These are phyloP conservation scores for Histomonas meleagridis DNA, from an alignment of 208 protist genomes.

Conservation along the genomic window DNA sequence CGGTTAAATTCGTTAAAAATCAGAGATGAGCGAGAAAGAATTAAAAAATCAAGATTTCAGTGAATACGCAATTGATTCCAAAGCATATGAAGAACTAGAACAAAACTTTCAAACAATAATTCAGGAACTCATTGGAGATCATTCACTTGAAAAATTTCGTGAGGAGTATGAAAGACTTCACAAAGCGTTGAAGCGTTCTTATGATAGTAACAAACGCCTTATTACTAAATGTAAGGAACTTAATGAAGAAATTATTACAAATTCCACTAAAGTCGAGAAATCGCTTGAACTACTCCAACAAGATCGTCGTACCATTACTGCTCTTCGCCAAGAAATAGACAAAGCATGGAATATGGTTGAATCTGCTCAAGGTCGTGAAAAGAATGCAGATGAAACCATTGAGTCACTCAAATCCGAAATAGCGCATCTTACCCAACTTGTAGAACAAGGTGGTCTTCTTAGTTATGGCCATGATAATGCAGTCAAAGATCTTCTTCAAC, in stretches of 20 bases:
- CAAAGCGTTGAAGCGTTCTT: slow-evolving; percentile 76
- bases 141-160: slow-evolving; percentile 73
- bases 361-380: slow-evolving; percentile 80
- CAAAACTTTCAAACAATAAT: slow-evolving; percentile 72
- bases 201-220: slow-evolving; percentile 85
- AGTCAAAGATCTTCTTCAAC: slow-evolving; percentile 72
- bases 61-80: slow-evolving; percentile 44
- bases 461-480: slow-evolving; percentile 76
- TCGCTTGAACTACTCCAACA: slow-evolving; percentile 80
- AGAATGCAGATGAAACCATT: slow-evolving; percentile 76
- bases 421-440: slow-evolving; percentile 68
- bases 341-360: slow-evolving; percentile 89
- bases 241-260: slow-evolving; percentile 75
- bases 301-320: slow-evolving; percentile 77
- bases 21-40: too few species aligned
- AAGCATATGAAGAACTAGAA: slow-evolving; percentile 72
- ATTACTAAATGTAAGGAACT: slow-evolving; percentile 76
- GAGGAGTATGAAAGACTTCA: slow-evolving; percentile 91
- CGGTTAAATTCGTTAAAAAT: too few species aligned
- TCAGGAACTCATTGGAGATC: slow-evolving; percentile 71
- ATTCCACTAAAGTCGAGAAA: slow-evolving; percentile 80
- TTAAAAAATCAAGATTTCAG: too few species aligned
- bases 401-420: slow-evolving; percentile 78
- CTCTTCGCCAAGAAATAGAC: slow-evolving; percentile 60
- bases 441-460: slow-evolving; percentile 74